A percentile compares a stretch with the other conserved stretches of the same genome.
These are phyloP conservation scores for Plenodomus biglobosus DNA, from an alignment of 2,329 filamentous ascomycete genomes.

Conservation along the genomic window DNA sequence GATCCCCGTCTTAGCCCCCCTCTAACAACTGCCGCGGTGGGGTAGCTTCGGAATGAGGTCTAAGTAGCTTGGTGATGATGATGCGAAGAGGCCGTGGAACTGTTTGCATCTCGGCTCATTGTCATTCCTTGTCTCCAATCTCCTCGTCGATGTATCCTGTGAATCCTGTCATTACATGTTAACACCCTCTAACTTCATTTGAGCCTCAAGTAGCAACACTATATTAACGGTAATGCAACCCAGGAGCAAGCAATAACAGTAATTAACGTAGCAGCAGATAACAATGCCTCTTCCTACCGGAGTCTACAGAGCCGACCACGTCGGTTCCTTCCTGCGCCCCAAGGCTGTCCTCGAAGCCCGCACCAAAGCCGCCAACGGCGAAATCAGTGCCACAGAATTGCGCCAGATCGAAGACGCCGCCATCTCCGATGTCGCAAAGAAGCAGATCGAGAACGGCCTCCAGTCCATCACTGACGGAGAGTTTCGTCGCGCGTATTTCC, in stretches of 20 bases:
- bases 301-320: slow-evolving; percentile 55
- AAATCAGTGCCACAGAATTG: slow-evolving; percentile 49
- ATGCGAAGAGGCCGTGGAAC: slow-evolving; percentile 6
- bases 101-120: slow-evolving; percentile 2
- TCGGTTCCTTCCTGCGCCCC: slow-evolving; percentile 58
- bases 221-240: not conserved
- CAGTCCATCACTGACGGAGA: slow-evolving; percentile 59
- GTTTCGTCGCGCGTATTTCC: slow-evolving; percentile 60
- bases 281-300: slow-evolving; percentile 44
- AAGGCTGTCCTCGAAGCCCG: slow-evolving; percentile 54
- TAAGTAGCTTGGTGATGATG: slow-evolving; percentile 10
- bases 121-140: not conserved
- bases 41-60: slow-evolving; percentile 22
- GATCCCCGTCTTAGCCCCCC: slow-evolving; percentile 7
- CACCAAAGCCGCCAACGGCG: slow-evolving; percentile 50
- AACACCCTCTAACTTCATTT: too few species aligned
- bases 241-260: not conserved
- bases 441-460: slow-evolving; percentile 54
- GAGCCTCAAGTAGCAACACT: too few species aligned
- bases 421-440: slow-evolving; percentile 52
- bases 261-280: not conserved
- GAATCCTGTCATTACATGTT: too few species aligned
- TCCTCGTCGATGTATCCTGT: slow-evolving; percentile 1
- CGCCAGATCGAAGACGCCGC: slow-evolving; percentile 56
- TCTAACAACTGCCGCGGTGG: slow-evolving; percentile 43